Conservation (phyloP, 2,329 filamentous ascomycete genomes). For the Epichloe amarillans region DNA sequence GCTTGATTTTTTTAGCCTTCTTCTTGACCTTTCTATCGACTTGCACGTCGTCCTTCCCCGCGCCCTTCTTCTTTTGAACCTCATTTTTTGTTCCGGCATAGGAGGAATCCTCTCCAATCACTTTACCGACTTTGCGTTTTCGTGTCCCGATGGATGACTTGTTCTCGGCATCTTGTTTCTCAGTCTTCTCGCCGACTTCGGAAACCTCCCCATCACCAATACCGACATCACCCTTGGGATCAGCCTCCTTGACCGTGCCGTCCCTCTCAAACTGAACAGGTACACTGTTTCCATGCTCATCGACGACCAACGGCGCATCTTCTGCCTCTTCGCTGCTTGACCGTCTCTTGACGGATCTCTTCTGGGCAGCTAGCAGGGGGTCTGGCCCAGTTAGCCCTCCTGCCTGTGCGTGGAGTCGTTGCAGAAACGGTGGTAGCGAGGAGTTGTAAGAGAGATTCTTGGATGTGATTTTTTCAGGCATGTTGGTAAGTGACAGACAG, state of each 20-base stretch:
- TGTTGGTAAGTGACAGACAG: conserved; percentile 13
- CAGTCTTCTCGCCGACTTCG: conserved; percentile 20
- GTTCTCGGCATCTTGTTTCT: conserved; percentile 12
- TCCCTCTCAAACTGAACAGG: conserved; percentile 29
- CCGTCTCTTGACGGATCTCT: conserved; percentile 38
- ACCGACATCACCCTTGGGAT: conserved; percentile 11
- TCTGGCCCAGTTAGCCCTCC: conserved; percentile 37
- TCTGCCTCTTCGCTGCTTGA: conserved; percentile 59
- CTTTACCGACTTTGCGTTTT: conserved; percentile 38
- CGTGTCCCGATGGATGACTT: conserved; percentile 24
- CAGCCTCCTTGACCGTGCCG: conserved; percentile 25
- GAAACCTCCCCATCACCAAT: conserved; percentile 11
- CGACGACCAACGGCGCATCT: conserved; percentile 61
- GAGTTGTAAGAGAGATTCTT: conserved; percentile 57
- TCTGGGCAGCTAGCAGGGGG: conserved; percentile 32
- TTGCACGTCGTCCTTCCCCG: conserved; percentile 10
- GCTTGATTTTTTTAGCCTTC: conserved; percentile 50
- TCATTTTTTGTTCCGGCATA: conserved; percentile 10
- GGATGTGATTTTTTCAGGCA: conserved; percentile 50
- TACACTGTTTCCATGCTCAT: conserved; percentile 57
- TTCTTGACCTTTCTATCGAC: conserved; percentile 31
- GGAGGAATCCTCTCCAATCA: conserved; percentile 21
- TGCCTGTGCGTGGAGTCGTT: conserved; percentile 39
- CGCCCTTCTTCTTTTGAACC: conserved; percentile 6
- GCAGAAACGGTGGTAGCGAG: conserved; percentile 47